A percentile compares a stretch with the other conserved stretches of the same genome.
phyloP scores from a whole-genome alignment of 2,329 filamentous ascomycete species.

The Trichoderma breve region DNA sequence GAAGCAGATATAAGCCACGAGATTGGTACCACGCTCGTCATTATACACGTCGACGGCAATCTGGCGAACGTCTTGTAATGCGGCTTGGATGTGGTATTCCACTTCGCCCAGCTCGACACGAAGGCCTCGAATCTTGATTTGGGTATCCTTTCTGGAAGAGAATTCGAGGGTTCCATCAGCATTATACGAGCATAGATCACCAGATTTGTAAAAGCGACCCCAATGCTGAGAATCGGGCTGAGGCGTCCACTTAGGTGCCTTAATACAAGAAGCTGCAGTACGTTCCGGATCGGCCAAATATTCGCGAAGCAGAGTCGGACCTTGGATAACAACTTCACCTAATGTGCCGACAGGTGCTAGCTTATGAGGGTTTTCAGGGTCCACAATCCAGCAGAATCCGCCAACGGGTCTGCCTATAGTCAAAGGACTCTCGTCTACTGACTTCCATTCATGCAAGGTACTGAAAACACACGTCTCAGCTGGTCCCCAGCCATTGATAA shows the following conservation, averaged over 20 bases:
- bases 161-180: neutral
- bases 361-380: neutral
- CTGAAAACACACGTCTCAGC: conserved; percentile 17
- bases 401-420: conserved; percentile 10
- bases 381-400: conserved; percentile 17
- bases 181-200: conserved; percentile 12
- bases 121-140: conserved; percentile 15
- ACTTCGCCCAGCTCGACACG: conserved; percentile 15
- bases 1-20: conserved; percentile 13
- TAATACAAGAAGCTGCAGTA: neutral
- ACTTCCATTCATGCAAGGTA: neutral
- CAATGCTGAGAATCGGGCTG: neutral
- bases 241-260: neutral
- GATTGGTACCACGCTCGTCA: neutral
- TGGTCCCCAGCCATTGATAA: conserved; percentile 3
- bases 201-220: conserved; percentile 3
- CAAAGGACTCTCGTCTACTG: neutral
- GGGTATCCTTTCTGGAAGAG: neutral
- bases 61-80: neutral
- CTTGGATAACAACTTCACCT: conserved; percentile 10
- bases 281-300: conserved; percentile 13
- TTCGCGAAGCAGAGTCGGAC: conserved; percentile 7
- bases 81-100: conserved; percentile 6
- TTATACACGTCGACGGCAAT: conserved; percentile 15
- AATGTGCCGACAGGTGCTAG: conserved; percentile 9